phyloP scores from a whole-genome alignment of 2,329 filamentous ascomycete species.

The Apiospora rasikravindrae region DNA sequence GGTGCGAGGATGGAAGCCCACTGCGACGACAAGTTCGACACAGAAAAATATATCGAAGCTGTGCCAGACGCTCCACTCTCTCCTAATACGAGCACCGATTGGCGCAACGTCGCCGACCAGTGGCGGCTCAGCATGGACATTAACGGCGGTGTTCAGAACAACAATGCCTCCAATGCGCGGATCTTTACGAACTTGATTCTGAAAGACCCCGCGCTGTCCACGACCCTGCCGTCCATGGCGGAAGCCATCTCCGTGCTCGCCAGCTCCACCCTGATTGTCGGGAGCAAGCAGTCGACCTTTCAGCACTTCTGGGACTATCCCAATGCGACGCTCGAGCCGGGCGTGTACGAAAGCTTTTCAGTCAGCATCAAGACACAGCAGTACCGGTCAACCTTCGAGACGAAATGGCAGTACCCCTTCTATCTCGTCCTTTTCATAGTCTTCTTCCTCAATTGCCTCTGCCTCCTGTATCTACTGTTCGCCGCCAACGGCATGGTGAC shows the following conservation, averaged over 20 bases:
- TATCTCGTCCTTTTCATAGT: conserved; percentile 69
- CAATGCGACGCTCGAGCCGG: conserved; percentile 47
- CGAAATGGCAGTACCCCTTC: conserved; percentile 68
- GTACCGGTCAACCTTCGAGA: conserved; percentile 70
- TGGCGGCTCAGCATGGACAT: conserved; percentile 63
- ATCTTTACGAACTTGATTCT: conserved; percentile 63
- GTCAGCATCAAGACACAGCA: conserved; percentile 68
- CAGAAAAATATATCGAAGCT: conserved; percentile 59
- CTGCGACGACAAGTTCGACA: conserved; percentile 63
- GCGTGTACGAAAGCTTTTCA: conserved; percentile 62
- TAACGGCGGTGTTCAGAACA: conserved; percentile 58
- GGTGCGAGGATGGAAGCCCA: conserved; percentile 65
- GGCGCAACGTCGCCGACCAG: conserved; percentile 58
- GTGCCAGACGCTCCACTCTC: conserved; percentile 38
- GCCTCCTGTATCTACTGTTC: conserved; percentile 66
- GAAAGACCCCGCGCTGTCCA: conserved; percentile 46
- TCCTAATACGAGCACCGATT: conserved; percentile 49
- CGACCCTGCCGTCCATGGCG: conserved; percentile 67
- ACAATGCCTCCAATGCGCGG: conserved; percentile 63
- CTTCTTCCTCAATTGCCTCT: conserved; percentile 70
- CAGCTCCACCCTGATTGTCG: conserved; percentile 68
- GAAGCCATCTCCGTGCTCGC: conserved; percentile 76
- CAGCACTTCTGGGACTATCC: conserved; percentile 58
- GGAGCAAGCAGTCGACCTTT: conserved; percentile 65
- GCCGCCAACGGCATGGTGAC: conserved; percentile 67